Evolutionary conservation across 73 alveolate species (phyloP).

Genomic region (Tetrahymena elliotti): DNA sequence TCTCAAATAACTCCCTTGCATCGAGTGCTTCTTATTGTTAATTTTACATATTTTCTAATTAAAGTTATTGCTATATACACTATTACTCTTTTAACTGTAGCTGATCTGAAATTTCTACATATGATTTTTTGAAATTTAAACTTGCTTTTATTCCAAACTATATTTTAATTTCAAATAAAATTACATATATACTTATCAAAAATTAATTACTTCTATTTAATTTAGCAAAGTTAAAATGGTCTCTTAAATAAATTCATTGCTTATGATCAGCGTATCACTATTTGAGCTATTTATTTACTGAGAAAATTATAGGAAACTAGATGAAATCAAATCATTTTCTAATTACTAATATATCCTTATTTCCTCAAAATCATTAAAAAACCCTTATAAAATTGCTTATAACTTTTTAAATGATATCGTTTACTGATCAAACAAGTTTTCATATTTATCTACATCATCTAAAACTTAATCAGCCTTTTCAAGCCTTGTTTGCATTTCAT

Average conservation of each 20-base stretch:
- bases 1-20: neutral
- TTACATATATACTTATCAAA: neutral
- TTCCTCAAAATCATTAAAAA: neutral
- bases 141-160: neutral
- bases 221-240: neutral
- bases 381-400: neutral
- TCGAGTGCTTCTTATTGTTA: neutral
- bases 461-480: neutral
- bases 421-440: neutral
- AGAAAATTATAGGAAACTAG: neutral
- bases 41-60: neutral
- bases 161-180: neutral
- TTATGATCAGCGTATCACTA: neutral
- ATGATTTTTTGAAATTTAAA: neutral
- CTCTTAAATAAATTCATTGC: neutral
- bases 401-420: neutral
- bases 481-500: neutral
- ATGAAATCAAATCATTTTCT: neutral
- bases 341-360: neutral
- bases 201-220: neutral
- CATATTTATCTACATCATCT: neutral
- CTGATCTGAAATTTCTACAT: neutral
- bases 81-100: neutral
- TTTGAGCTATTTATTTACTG: neutral
- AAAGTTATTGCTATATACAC: neutral